Evolutionary conservation across 192 early-diverging fungal genomes (phyloP).

Genomic region (Coemansia sp.): DNA sequence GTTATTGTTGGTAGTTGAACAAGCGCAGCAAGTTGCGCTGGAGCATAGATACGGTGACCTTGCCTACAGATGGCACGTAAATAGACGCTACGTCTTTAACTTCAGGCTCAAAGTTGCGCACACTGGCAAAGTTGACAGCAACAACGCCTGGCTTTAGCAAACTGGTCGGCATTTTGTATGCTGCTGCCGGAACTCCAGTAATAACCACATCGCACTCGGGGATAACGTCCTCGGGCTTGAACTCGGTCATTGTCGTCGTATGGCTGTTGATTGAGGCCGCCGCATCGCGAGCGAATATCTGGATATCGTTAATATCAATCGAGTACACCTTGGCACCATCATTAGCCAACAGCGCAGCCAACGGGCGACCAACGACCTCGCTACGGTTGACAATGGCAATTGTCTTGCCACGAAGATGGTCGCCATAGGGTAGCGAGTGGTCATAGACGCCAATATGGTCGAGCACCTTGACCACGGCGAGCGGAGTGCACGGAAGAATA

Average conservation of each 20-base stretch:
- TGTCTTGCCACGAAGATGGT: constrained; percentile 90
- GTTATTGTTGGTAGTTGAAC: constrained; percentile 67
- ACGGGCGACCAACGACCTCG: constrained; percentile 96
- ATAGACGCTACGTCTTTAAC: constrained; percentile 93
- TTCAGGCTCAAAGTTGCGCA: constrained; percentile 93
- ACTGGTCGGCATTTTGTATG: constrained; percentile 86
- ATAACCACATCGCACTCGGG: constrained; percentile 95
- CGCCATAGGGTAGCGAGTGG: constrained; percentile 83
- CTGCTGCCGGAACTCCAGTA: constrained; percentile 89
- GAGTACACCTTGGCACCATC: constrained; percentile 98
- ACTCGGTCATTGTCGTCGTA: constrained; percentile 65
- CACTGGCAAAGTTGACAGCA: constrained; percentile 97
- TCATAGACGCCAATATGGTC: constrained; percentile 97
- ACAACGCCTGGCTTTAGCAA: constrained; percentile 95
- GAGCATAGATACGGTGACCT: constrained; percentile 99
- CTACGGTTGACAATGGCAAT: constrained; percentile 95
- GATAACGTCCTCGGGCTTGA: constrained; percentile 79
- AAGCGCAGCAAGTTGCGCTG: constrained; percentile 93
- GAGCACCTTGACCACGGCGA: constrained; percentile 94
- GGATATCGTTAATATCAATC: constrained; percentile 88
- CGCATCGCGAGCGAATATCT: constrained; percentile 75
- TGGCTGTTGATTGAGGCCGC: constrained; percentile 68
- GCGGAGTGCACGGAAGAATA: constrained; percentile 98
- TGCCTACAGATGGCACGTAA: constrained; percentile 95
- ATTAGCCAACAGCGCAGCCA: constrained; percentile 96